Conservation (phyloP, 805 yeast genomes). For the Wickerhamomyces xylosicus region DNA sequence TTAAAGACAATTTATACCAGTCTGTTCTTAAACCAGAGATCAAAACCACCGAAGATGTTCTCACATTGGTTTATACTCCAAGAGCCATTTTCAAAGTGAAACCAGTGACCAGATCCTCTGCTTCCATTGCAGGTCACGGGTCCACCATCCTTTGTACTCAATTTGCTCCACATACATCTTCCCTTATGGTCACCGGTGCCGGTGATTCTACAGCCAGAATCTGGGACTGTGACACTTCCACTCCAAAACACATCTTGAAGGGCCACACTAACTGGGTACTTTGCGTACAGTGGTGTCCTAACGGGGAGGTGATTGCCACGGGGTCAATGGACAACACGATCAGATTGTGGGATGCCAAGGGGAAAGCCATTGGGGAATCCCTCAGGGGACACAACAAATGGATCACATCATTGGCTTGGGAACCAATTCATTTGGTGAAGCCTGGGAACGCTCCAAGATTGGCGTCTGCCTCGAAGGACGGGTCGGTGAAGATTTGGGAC, state of each 20-base stretch:
- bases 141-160: constrained; percentile 86
- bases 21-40: constrained; percentile 81
- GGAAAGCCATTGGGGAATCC: constrained; percentile 64
- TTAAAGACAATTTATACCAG: constrained; percentile 64
- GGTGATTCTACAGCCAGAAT: constrained; percentile 94
- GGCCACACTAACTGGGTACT: constrained; percentile 95
- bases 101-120: constrained; percentile 83
- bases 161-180: constrained; percentile 84
- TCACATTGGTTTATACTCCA: constrained; percentile 88
- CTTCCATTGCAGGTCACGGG: constrained; percentile 93
- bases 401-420: constrained; percentile 89
- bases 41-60: constrained; percentile 84
- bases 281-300: constrained; percentile 86
- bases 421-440: constrained; percentile 74
- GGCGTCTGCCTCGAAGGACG: constrained; percentile 86
- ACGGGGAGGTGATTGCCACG: constrained; percentile 85
- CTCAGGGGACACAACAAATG: constrained; percentile 79
- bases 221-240: constrained; percentile 95
- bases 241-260: constrained; percentile 67
- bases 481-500: constrained; percentile 87
- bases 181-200: constrained; percentile 87
- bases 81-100: constrained; percentile 89
- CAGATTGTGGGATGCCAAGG: constrained; percentile 77
- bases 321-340: constrained; percentile 92
- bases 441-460: constrained; percentile 60